Conservation (phyloP, 2,329 filamentous ascomycete species). For the Alternaria tenuissima region DNA sequence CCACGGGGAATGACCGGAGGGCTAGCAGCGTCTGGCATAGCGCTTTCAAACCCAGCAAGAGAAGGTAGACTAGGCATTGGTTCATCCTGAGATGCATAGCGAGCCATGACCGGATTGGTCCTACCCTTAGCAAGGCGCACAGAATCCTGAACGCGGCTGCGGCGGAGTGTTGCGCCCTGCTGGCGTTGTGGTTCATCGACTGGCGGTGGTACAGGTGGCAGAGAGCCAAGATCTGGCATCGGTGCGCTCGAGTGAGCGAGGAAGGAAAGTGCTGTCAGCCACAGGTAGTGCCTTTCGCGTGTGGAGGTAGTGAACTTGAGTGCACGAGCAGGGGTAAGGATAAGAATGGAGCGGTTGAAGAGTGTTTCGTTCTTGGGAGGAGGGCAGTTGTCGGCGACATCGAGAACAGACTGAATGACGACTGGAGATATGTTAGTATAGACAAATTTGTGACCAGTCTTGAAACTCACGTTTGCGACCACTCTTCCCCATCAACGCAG, state of each 20-base stretch:
- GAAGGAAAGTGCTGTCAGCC: slow-evolving; percentile 94
- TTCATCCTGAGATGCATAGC: slow-evolving; percentile 42
- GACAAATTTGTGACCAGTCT: neutral
- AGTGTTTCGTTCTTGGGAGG: slow-evolving; percentile 74
- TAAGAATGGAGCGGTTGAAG: slow-evolving; percentile 94
- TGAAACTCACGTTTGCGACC: slow-evolving; percentile 85
- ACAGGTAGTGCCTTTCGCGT: slow-evolving; percentile 88
- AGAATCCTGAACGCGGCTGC: slow-evolving; percentile 80
- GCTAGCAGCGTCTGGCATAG: slow-evolving; percentile 69
- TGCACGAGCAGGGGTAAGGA: slow-evolving; percentile 89
- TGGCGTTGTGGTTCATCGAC: slow-evolving; percentile 41
- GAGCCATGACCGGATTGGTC: slow-evolving; percentile 45
- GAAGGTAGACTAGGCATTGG: slow-evolving; percentile 44
- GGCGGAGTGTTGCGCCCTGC: slow-evolving; percentile 54
- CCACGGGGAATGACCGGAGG: slow-evolving; percentile 77
- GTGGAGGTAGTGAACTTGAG: slow-evolving; percentile 91
- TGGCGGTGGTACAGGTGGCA: slow-evolving; percentile 53
- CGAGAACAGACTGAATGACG: slow-evolving; percentile 92
- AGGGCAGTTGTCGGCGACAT: slow-evolving; percentile 93
- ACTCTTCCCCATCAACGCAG: slow-evolving; percentile 89
- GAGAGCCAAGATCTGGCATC: slow-evolving; percentile 72
- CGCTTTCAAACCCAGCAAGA: slow-evolving; percentile 49
- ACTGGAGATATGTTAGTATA: slow-evolving; percentile 63
- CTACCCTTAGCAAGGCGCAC: slow-evolving; percentile 86
- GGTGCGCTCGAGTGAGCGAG: slow-evolving; percentile 87